Evolutionary conservation across 768 basidiomycete species (phyloP).

Genomic region (Scleroderma bovista): DNA sequence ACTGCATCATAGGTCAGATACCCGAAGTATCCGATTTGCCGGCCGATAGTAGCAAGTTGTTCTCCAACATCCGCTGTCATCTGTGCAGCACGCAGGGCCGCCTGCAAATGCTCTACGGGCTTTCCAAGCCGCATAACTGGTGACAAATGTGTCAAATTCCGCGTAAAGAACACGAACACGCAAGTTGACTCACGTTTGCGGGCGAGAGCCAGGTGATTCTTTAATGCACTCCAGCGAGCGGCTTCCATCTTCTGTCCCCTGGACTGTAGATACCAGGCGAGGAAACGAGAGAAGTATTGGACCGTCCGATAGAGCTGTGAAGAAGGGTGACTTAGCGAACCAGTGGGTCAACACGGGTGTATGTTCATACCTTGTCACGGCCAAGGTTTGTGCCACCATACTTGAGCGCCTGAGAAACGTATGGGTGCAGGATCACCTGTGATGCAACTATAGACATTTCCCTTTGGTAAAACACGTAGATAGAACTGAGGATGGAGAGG

Average conservation of each 20-base stretch:
- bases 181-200: conserved; percentile 61
- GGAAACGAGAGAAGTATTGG: conserved; percentile 87
- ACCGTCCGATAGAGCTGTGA: conserved; percentile 77
- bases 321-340: background rate
- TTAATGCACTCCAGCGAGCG: conserved; percentile 77
- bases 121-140: conserved; percentile 91
- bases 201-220: conserved; percentile 75
- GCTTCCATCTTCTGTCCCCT: conserved; percentile 69
- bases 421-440: conserved; percentile 83
- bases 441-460: conserved; percentile 45
- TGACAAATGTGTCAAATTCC: conserved; percentile 2
- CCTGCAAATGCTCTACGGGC: conserved; percentile 89
- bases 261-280: conserved; percentile 74
- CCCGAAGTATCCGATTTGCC: conserved; percentile 85
- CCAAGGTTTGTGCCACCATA: conserved; percentile 78
- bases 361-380: conserved; percentile 71
- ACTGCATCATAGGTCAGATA: conserved; percentile 81
- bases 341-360: conserved; percentile 1
- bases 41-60: conserved; percentile 69
- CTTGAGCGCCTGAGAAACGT: conserved; percentile 68
- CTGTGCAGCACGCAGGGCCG: conserved; percentile 69
- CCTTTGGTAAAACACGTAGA: conserved; percentile 1
- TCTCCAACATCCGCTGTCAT: conserved; percentile 54
- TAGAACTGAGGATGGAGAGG: conserved; percentile 10
- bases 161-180: background rate